Percentiles rank a stretch among this genome's conserved stretches.
These are phyloP conservation scores for Vicia sativa DNA, from an alignment of 306 rosid genomes.

Conservation along the genomic window DNA sequence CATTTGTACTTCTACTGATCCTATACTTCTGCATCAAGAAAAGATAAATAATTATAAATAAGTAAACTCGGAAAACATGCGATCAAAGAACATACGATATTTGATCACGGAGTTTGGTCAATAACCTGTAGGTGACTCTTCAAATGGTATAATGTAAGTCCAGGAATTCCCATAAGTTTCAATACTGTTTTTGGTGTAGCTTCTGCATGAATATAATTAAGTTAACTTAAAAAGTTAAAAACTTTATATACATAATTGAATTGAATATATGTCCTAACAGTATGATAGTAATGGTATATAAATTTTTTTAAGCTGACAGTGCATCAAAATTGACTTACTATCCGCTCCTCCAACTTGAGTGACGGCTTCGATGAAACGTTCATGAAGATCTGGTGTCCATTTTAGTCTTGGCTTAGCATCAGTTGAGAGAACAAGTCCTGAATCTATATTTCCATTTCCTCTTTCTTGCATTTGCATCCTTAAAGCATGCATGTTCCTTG, in stretches of 20 bases:
- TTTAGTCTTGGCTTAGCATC: constrained; percentile 91
- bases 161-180: constrained; percentile 87
- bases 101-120: no score
- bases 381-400: constrained; percentile 90
- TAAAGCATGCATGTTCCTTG: constrained; percentile 56
- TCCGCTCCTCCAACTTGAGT: constrained; percentile 87
- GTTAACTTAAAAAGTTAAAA: constrained; percentile 20
- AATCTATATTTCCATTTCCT: constrained; percentile 55
- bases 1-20: constrained; percentile 72
- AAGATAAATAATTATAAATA: constrained; percentile 12
- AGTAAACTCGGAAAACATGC: not conserved
- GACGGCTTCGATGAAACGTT: constrained; percentile 83
- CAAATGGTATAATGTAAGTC: constrained; percentile 84
- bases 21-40: constrained; percentile 72
- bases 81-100: not conserved
- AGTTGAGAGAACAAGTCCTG: constrained; percentile 83
- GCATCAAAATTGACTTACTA: constrained; percentile 53
- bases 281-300: no score
- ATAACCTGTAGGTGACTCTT: constrained; percentile 91
- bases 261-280: not conserved
- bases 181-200: constrained; percentile 90
- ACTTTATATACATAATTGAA: not conserved
- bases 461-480: constrained; percentile 57
- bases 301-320: not conserved
- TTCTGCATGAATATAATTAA: constrained; percentile 52